phyloP scores from a whole-genome alignment of 2,329 filamentous ascomycete genomes.

The Esteya vermicola region DNA sequence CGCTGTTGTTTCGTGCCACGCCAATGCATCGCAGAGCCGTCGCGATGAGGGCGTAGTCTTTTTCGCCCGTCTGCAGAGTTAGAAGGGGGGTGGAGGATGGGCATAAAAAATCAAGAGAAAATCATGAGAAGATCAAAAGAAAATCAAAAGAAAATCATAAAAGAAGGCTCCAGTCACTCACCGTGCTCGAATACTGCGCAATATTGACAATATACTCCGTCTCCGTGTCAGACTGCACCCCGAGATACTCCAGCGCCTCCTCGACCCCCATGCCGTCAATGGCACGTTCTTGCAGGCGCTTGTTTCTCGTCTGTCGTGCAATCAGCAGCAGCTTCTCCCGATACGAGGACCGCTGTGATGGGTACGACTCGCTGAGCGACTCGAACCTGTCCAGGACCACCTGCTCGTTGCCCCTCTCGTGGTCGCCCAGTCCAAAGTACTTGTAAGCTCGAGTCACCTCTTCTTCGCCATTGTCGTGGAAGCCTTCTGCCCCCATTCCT shows the following conservation, averaged over 20 bases:
- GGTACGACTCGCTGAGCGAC: constrained; percentile 11
- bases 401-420: constrained; percentile 8
- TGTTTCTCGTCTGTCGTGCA: constrained; percentile 12
- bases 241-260: constrained; percentile 25
- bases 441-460: constrained; percentile 11
- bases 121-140: neutral
- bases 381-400: constrained; percentile 13
- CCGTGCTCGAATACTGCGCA: constrained; percentile 5
- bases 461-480: neutral
- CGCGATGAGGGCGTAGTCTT: constrained; percentile 9
- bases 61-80: constrained; percentile 4
- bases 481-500: too few relatives aligned
- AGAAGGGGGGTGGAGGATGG: too few relatives aligned
- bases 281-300: constrained; percentile 7
- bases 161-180: neutral
- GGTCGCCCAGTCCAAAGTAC: constrained; percentile 12
- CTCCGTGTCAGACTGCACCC: constrained; percentile 18
- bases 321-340: constrained; percentile 16
- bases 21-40: constrained; percentile 7
- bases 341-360: constrained; percentile 13
- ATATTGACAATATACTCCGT: constrained; percentile 17
- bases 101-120: neutral
- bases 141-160: neutral
- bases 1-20: constrained; percentile 4
- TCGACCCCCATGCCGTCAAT: constrained; percentile 15